Evolutionary conservation across 108 stramenopile species (phyloP), one percentile per base, ranked within the genome.

Genomic region (Cyclotella cryptica): DNA sequence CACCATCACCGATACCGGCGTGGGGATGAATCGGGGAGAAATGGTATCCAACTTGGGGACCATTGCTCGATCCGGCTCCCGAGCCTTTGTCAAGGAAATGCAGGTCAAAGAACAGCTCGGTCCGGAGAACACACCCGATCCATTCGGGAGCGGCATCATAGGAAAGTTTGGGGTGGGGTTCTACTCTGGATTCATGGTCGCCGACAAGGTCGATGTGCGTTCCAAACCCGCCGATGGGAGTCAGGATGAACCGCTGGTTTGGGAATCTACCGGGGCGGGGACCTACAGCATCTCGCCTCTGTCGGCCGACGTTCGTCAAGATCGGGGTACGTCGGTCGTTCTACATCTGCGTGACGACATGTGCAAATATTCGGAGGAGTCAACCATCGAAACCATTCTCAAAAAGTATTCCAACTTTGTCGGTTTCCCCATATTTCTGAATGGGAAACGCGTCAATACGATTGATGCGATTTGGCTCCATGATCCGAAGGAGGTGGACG

Each of bases 101-200:
- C 74, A 91, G 53, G 66, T 88, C 12, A 81, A 90, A 51, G 74
- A 71, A 39, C 84, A 90, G 54, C 40, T 39, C 0, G 77, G 64
- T 43, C 75, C 74, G 42, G 52, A 75, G 0, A 75, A 62, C 62
- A 84, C 84, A 22, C 53, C 62, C 6, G 81, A 79, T 60, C 71
- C 79, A 7, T 52, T 69, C 41, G 86, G 86, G 0, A 47, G 74
- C 28, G 94, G 90, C 10, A 98, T 99, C 82, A 99, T 99, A 72
- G 98, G 98, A 18, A 94, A 94, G 65, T 99, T 99, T 84, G 98
- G 98, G 24, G 98, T 99, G 17, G 98, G 98, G 27, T 99, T 99
- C 78, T 99, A 99, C 77, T 95, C 95, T 0, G 95, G 95, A 8
- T 99, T 98, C 84, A 93, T 99, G 90, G 97, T 99, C 10, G 91